Evolutionary conservation across 495 filamentous ascomycete species (phyloP), one percentile per base, ranked within the genome.

Genomic region (Daldinia childiae): DNA sequence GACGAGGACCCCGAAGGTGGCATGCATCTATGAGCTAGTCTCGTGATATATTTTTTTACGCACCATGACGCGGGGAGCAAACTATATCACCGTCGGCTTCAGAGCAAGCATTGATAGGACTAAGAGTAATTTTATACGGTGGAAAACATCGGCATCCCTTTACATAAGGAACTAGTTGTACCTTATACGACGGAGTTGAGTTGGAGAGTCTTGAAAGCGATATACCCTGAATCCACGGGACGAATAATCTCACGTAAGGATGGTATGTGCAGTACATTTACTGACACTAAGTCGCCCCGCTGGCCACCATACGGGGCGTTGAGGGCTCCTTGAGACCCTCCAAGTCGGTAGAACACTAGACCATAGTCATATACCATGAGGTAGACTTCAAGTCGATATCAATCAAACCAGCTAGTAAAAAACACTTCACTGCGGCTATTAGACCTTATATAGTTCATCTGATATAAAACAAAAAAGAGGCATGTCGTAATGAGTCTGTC

Each of bases 1-100:
- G 77, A 82, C 34, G 82, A 85, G 17, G 85, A 85, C 29, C 84
- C 84, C 6, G 84, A 89, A 41, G 86, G 85, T 17, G 90, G 91
- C 9, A 82, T 93, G 74, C 88, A 92, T 79, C 79, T 93, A 60
- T 93, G 77, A 86, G 11, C 14, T 21, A 30, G 38, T 15, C 27
- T 52, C 17, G 19, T 29, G 32, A 45, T 55, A 26, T 29, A n/a
- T 6, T 34, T 30, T 30, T 21, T 17, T 8, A 30, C 14, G 34
- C 29, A 2, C 9, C 6, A 34, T 17, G 52, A 11, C 19, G 21
- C 5, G 26, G 30, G 30, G 36, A 4, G 12, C 9, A 29, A 19
- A 26, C 9, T 7, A n/a, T 17, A 17, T 58, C 30, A 41, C 19
- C 15, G 15, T 52, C 19, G 34, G 34, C 21, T 50, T 58, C 27